Percentiles rank a stretch among this genome's conserved stretches.
These are phyloP conservation scores for Aristolochia contorta DNA, from an alignment of 164 flowering plant species.

Conservation along the genomic window DNA sequence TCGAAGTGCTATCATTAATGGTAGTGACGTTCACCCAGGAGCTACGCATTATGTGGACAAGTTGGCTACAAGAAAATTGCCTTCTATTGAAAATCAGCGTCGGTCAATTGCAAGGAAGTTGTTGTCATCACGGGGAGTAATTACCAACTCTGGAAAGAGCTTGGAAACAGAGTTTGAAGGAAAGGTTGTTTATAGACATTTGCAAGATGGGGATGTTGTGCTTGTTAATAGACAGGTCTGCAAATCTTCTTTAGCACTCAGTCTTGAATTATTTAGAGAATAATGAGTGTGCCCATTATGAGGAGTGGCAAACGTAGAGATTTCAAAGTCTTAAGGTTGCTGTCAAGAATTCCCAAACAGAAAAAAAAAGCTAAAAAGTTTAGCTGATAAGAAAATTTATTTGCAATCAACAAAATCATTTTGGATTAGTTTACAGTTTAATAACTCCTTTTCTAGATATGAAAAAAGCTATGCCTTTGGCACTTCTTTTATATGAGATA, in stretches of 20 bases:
- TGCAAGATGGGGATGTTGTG: slow-evolving; percentile 92
- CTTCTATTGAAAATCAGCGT: slow-evolving; percentile 29
- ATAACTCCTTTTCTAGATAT: too few species aligned
- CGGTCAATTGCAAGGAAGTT: slow-evolving; percentile 58
- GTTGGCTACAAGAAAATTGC: slow-evolving; percentile 22
- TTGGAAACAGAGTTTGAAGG: slow-evolving; percentile 55
- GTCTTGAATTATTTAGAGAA: too few species aligned
- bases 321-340: too few species aligned
- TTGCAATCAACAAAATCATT: too few species aligned
- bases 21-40: slow-evolving; percentile 84
- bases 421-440: too few species aligned
- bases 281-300: too few species aligned
- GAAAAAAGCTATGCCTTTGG: too few species aligned
- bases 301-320: too few species aligned
- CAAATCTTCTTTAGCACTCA: not conserved
- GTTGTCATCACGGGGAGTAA: slow-evolving; percentile 67
- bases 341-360: too few species aligned
- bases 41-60: slow-evolving; percentile 70
- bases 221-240: slow-evolving; percentile 92
- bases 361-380: too few species aligned
- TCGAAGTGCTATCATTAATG: slow-evolving; percentile 72
- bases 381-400: too few species aligned
- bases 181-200: slow-evolving; percentile 71
- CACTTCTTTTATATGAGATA: too few species aligned
- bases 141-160: slow-evolving; percentile 40